phyloP scores from a whole-genome alignment of 371 early-diverging fungal genomes.

The Mucor racemosus region DNA sequence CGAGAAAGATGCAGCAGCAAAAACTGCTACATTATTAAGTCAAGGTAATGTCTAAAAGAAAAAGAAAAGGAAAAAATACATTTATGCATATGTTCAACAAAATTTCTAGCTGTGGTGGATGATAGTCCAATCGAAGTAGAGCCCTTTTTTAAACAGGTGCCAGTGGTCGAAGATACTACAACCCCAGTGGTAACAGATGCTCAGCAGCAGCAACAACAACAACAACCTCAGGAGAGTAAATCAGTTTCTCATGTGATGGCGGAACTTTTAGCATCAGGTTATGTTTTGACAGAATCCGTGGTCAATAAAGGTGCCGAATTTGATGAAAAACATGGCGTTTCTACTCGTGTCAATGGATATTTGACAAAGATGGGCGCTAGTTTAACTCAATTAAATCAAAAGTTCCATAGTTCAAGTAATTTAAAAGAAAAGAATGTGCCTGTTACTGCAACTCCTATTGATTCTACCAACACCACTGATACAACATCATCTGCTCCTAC shows the following conservation, averaged over 20 bases:
- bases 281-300: constrained; percentile 52
- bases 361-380: constrained; percentile 27
- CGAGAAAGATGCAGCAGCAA: constrained; percentile 59
- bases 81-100: no score
- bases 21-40: constrained; percentile 63
- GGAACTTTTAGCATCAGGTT: constrained; percentile 65
- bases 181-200: not conserved
- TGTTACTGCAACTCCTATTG: not conserved
- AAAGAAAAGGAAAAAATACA: no score
- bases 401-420: constrained; percentile 39
- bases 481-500: not conserved
- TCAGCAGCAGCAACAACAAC: constrained; percentile 6
- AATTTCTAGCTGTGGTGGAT: constrained; percentile 52
- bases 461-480: not conserved
- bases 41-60: constrained; percentile 33
- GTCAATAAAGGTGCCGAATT: constrained; percentile 56
- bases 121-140: constrained; percentile 55
- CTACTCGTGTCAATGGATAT: constrained; percentile 36
- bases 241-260: constrained; percentile 58
- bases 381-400: constrained; percentile 47
- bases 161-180: not conserved
- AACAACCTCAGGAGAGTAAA: constrained; percentile 46
- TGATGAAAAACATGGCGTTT: constrained; percentile 55
- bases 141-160: constrained; percentile 43
- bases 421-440: constrained; percentile 13